Evolutionary conservation across 2,329 filamentous ascomycete genomes (phyloP).

Genomic region (Xylaria sp.): DNA sequence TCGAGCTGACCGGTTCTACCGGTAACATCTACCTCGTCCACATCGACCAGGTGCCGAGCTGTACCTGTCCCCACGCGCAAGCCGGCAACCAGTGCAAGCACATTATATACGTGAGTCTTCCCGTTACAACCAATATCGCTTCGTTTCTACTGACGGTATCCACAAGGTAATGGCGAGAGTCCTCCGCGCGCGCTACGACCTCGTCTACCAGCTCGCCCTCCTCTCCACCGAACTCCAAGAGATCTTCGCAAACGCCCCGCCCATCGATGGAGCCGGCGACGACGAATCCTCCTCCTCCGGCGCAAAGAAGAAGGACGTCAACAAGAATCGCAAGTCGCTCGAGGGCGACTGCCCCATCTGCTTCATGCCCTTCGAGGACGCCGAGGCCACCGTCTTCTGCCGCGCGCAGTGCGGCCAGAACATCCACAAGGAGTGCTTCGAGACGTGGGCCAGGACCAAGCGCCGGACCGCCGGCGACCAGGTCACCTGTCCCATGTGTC

Average conservation of each 20-base stretch:
- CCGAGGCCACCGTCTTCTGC: conserved; percentile 52
- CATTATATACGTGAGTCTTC: conserved; percentile 54
- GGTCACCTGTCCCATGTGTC: conserved; percentile 65
- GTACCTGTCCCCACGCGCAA: conserved; percentile 57
- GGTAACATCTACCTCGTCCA: conserved; percentile 66
- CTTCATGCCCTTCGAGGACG: conserved; percentile 49
- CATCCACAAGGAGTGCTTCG: conserved; percentile 56
- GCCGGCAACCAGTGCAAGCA: conserved; percentile 68
- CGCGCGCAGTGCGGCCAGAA: conserved; percentile 57
- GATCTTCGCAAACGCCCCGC: conserved; percentile 59
- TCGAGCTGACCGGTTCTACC: conserved; percentile 65
- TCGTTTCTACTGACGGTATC: not conserved
- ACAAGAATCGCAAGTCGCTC: conserved; percentile 50
- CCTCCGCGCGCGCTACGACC: conserved; percentile 56
- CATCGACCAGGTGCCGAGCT: conserved; percentile 54
- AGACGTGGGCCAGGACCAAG: conserved; percentile 56
- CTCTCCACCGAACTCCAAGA: conserved; percentile 60
- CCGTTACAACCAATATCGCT: too few relatives aligned
- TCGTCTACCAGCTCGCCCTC: conserved; percentile 66
- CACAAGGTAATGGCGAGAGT: conserved; percentile 58
- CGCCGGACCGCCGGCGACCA: conserved; percentile 34
- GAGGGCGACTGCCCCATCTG: conserved; percentile 63
- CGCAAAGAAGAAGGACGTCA: conserved; percentile 6
- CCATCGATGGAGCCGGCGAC: conserved; percentile 44
- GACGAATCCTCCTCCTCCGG: too few relatives aligned